Percentiles rank a stretch among this genome's conserved stretches.
Evolutionary conservation across 148 eudicot genomes (phyloP).

Genomic region (Camellia japonica): DNA sequence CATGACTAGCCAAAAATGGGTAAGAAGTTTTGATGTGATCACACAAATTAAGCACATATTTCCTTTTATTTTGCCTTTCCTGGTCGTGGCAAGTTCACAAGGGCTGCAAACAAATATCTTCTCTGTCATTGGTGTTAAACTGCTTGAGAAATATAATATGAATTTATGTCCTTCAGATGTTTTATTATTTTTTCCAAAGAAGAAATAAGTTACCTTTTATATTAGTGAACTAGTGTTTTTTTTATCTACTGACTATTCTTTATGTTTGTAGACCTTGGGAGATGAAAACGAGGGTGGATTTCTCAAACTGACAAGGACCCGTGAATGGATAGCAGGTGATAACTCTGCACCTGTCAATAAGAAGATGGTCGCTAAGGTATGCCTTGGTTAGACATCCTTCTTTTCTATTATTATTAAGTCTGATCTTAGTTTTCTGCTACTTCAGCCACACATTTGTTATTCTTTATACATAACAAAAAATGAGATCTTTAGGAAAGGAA

Average conservation of each 20-base stretch:
- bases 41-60: background rate
- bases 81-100: background rate
- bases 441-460: conserved; percentile 6
- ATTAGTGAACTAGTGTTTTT: background rate
- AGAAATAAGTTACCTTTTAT: background rate
- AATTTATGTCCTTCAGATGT: background rate
- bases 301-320: conserved; percentile 67
- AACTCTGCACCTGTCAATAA: conserved; percentile 66
- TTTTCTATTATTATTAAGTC: background rate
- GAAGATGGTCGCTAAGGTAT: conserved; percentile 60
- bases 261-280: conserved; percentile 25
- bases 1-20: background rate
- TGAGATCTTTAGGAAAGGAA: background rate
- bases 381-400: conserved; percentile 8
- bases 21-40: background rate
- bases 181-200: background rate
- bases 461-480: background rate
- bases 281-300: conserved; percentile 84
- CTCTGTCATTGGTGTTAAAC: conserved; percentile 8
- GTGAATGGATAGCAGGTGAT: conserved; percentile 82
- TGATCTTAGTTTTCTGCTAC: conserved; percentile 14
- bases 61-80: background rate
- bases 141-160: background rate
- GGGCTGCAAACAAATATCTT: background rate
- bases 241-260: background rate